Percentiles rank a stretch among this genome's conserved stretches.
Evolutionary conservation across 2,329 filamentous ascomycete species (phyloP).

Genomic region (Geosmithia morbida): DNA sequence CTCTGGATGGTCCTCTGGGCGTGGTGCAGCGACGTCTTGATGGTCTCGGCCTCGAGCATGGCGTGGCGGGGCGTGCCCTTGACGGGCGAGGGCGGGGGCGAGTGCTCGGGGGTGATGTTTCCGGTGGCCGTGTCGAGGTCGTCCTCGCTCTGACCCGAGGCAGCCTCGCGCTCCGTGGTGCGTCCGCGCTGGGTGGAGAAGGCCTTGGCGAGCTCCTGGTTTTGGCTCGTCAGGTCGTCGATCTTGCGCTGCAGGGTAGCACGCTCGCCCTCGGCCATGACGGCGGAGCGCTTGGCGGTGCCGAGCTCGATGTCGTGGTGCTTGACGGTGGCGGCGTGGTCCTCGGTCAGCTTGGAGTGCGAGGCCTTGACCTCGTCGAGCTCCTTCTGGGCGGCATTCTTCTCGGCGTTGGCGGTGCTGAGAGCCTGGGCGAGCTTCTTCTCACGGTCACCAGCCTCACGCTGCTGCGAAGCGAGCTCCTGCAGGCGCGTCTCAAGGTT

Average conservation of each 20-base stretch:
- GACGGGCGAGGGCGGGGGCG: constrained; percentile 76
- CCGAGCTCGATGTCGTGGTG: constrained; percentile 83
- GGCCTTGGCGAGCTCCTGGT: constrained; percentile 77
- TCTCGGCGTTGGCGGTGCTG: constrained; percentile 57
- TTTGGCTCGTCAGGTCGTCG: constrained; percentile 77
- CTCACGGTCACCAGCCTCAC: constrained; percentile 68
- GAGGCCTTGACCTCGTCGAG: constrained; percentile 77
- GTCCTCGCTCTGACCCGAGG: constrained; percentile 44
- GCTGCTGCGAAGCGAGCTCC: constrained; percentile 59
- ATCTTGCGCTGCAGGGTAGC: constrained; percentile 69
- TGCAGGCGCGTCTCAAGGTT: constrained; percentile 86
- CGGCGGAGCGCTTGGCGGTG: constrained; percentile 65
- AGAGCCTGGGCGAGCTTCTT: constrained; percentile 66
- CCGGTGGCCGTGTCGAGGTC: constrained; percentile 51
- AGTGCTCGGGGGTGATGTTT: constrained; percentile 70
- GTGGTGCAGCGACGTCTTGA: constrained; percentile 87
- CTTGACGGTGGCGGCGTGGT: constrained; percentile 63
- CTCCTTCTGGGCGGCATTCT: constrained; percentile 66
- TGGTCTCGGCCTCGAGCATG: constrained; percentile 85
- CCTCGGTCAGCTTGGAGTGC: constrained; percentile 67
- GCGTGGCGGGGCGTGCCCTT: constrained; percentile 87
- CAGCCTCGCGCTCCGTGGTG: constrained; percentile 47
- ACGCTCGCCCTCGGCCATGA: constrained; percentile 65
- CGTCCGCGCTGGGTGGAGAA: constrained; percentile 61
- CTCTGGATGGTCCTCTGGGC: constrained; percentile 95